Base-by-base conservation (phyloP, 257 asterid genomes). In the Forsythia suspensa region DNA sequence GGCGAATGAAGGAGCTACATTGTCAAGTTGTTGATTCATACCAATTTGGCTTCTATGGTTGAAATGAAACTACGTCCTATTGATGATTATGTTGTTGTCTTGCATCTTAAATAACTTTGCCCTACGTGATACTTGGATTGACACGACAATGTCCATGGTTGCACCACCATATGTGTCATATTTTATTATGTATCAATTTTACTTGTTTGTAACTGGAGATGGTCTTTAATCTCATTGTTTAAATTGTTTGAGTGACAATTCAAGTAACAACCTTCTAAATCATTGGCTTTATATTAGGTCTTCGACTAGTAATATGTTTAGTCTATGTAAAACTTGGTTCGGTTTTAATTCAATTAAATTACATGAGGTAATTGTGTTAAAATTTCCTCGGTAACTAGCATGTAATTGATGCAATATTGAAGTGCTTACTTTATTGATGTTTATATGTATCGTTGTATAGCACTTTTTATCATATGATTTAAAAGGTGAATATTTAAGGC, bases 1-100 rank as follows among this genome's bases (percentile, higher is more conserved):
- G 82, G 86, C 82, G 74, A 97, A 94, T 65, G 97, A 92, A 69
- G 99, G 34, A 29, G 34, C 34, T 29, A 1, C 34, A 29, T 29
- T 29, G 34, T 1, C 36, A 38, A 29, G 67, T 75, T 71, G 38
- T 63, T 21, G 40, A 24, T 74, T 24, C 57, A 38, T 76, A 61
- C 37, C 34, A 46, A 24, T 48, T 40, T 44, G 44, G 42, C 20
- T 42, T 74, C 51, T 41, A 13, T 1, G 59, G 18, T 42, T 57
- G 59, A 71, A 57, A 71, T 16, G 55, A 82, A 79, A 63, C 38
- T 63, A 24, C 11, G 18, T n/a, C 65, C 76, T 79, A 43, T 6
- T 8, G 34, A 57, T 20, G 70, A 37, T 24, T 36, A 46, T 76
- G 71, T 46, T 75, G 43, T 67, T 71, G 13, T 24, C 77, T 36